Evolutionary conservation across 2,329 filamentous ascomycete species (phyloP), one percentile per base, ranked within the genome.

Genomic region (Aspergillus phoenicis): DNA sequence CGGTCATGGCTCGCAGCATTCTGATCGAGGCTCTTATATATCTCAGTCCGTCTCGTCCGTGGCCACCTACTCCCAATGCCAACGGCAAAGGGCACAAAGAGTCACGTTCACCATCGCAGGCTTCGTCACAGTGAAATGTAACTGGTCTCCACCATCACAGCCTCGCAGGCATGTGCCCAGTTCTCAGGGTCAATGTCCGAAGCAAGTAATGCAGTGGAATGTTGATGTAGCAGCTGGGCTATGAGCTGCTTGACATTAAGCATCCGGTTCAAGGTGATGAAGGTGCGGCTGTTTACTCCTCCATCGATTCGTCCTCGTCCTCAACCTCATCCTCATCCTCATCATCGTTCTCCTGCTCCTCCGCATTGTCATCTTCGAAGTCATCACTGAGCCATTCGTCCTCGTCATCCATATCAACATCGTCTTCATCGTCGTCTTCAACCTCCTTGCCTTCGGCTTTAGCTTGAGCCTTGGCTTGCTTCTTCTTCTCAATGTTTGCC

Each of bases 401-500:
- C 54, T 83, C 83, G 41, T 83, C 83, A 39, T 83, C 82, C 49
- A 83, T 81, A 60, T 84, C 83, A 63, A 83, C 82, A 41, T 81
- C 81, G 15, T 82, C 80, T n/a, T 80, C 80, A 13, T 80, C 76
- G 2, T 77, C 78, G 39, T 80, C 75, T 59, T 82, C 73, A 62
- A 77, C 79, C 38, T 75, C 71, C 59, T 77, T 73, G 45, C 73
- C 78, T 60, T 77, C 74, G 17, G 74, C 74, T 55, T 70, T 78
- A 24, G 78, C 80, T 65, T 80, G 80, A n/a, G 76, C 84, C 65
- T 82, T 86, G 58, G 85, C 83, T 72, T 89, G 87, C 76, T 84
- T 86, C 81, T 97, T 98, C 78, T 84, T 89, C 78, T 96, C 93
- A 2, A 99, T 86, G 69, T 98, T 98, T 66, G 91, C 93, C 75